Percentiles rank a stretch among this genome's conserved stretches.
These are phyloP conservation scores for Mariannaea elegans DNA, from an alignment of 2,329 filamentous ascomycete species.

Conservation along the genomic window DNA sequence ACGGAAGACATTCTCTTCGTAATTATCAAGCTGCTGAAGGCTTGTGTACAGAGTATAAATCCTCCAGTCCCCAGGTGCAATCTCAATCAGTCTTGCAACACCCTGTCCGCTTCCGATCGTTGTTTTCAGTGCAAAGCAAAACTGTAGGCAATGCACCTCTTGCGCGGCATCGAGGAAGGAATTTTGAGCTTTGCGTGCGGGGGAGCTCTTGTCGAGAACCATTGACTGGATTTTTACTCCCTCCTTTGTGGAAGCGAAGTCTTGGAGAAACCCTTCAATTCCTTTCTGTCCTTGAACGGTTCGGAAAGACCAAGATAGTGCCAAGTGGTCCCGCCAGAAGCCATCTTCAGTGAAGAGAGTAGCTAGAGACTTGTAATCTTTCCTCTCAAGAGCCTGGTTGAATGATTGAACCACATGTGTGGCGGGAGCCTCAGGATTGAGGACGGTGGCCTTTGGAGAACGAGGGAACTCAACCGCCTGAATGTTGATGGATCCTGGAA, in stretches of 20 bases:
- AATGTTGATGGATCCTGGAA: slow-evolving; percentile 20
- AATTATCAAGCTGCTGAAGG: slow-evolving; percentile 61
- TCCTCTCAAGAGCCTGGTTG: slow-evolving; percentile 50
- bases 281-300: slow-evolving; percentile 54
- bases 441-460: not conserved
- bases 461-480: slow-evolving; percentile 2
- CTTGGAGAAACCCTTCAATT: slow-evolving; percentile 51
- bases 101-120: slow-evolving; percentile 64
- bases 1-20: slow-evolving; percentile 58
- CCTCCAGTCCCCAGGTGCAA: slow-evolving; percentile 60
- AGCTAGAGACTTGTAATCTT: slow-evolving; percentile 46
- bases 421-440: not conserved
- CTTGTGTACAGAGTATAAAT: slow-evolving; percentile 71
- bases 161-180: slow-evolving; percentile 58
- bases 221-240: slow-evolving; percentile 51
- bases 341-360: slow-evolving; percentile 48
- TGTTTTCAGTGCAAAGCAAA: slow-evolving; percentile 64
- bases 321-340: slow-evolving; percentile 68
- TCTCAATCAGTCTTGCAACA: slow-evolving; percentile 59
- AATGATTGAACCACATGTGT: slow-evolving; percentile 43
- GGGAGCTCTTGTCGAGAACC: slow-evolving; percentile 54
- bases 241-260: slow-evolving; percentile 6
- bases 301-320: slow-evolving; percentile 64
- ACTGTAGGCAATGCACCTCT: slow-evolving; percentile 60
- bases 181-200: slow-evolving; percentile 53